These are phyloP conservation scores for Solanum gandarillasii DNA, from an alignment of 257 asterid genomes.

Conservation along the genomic window DNA sequence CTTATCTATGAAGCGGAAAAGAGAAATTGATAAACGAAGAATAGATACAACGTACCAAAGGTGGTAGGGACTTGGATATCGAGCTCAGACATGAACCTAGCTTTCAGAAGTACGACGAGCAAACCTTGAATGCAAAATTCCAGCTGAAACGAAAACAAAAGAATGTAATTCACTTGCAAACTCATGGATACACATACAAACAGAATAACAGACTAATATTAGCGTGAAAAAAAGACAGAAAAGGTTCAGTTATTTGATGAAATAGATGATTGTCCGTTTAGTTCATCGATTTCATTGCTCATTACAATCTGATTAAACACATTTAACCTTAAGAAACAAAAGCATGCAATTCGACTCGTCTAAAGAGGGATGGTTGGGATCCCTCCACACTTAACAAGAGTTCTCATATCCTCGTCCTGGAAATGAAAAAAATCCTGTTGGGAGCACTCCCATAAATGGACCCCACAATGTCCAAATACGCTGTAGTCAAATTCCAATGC, in stretches of 20 bases:
- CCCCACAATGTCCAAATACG: neutral
- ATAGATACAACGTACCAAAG: neutral
- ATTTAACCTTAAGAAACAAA: neutral
- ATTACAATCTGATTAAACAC: neutral
- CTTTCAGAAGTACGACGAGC: neutral
- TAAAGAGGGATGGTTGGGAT: neutral
- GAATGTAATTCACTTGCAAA: neutral
- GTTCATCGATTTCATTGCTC: neutral
- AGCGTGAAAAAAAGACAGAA: neutral
- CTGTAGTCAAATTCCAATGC: neutral
- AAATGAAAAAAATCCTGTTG: neutral
- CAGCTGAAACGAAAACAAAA: neutral
- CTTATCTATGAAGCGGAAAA: neutral
- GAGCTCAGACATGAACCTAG: conserved; percentile 7
- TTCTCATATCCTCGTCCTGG: neutral
- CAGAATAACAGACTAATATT: neutral
- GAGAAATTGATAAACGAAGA: neutral
- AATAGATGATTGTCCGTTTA: neutral
- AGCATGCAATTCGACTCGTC: neutral
- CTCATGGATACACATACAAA: neutral
- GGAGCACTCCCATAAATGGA: neutral
- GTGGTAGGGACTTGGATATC: neutral
- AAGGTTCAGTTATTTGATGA: too few species aligned
- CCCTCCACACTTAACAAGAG: neutral
- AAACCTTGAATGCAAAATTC: neutral